These are phyloP conservation scores for Arctostaphylos glauca DNA, from an alignment of 148 eudicot species.

Conservation along the genomic window DNA sequence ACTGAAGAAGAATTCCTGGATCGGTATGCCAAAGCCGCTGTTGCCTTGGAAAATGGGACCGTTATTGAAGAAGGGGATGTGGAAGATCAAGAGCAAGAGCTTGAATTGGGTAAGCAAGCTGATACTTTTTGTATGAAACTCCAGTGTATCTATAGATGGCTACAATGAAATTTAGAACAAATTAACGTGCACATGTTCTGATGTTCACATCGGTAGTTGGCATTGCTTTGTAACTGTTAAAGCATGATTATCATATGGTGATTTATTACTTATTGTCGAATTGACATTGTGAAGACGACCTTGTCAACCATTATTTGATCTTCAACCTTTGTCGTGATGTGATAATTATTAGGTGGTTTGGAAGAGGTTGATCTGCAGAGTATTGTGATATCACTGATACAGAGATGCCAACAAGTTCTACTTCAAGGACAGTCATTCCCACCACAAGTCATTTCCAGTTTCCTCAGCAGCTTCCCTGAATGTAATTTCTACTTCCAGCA, in stretches of 20 bases:
- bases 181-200: neutral
- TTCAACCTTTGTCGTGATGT: neutral
- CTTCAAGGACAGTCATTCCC: conserved; percentile 37
- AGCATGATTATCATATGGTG: neutral
- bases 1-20: conserved; percentile 78
- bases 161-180: neutral
- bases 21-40: conserved; percentile 77
- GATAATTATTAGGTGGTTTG: conserved; percentile 36
- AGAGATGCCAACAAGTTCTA: conserved; percentile 46
- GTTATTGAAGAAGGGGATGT: conserved; percentile 55
- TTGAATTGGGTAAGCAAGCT: conserved; percentile 57
- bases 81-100: conserved; percentile 60
- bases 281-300: neutral
- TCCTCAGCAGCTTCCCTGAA: conserved; percentile 50
- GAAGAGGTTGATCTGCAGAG: conserved; percentile 49
- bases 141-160: neutral
- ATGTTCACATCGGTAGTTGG: too few species aligned
- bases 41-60: conserved; percentile 58
- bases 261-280: neutral
- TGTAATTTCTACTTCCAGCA: conserved; percentile 37
- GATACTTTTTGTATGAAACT: conserved; percentile 1
- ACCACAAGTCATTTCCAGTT: conserved; percentile 44
- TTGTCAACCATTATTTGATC: neutral
- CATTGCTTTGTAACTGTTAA: neutral
- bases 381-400: conserved; percentile 38